Conservation (phyloP, 345 rosid genomes). For the Noccaea caerulescens region DNA sequence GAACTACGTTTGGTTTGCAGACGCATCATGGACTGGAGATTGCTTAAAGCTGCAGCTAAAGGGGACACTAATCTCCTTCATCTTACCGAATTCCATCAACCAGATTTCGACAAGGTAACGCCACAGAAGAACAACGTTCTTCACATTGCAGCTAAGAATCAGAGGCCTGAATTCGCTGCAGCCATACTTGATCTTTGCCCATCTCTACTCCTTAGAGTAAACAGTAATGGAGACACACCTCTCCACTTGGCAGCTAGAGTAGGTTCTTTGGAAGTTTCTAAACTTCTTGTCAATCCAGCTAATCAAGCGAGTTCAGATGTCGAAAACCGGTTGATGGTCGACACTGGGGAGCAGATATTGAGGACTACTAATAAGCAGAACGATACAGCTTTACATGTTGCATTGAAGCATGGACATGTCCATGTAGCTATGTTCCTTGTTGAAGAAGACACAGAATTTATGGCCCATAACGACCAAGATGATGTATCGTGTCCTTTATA, state of each 20-base stretch:
- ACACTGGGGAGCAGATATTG: conserved; percentile 14
- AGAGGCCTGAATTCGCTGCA: conserved; percentile 28
- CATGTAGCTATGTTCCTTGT: conserved; percentile 34
- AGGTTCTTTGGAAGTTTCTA: conserved; percentile 35
- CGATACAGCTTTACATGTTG: conserved; percentile 39
- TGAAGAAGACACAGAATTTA: conserved; percentile 29
- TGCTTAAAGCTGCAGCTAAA: conserved; percentile 33
- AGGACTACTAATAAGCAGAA: conserved; percentile 34
- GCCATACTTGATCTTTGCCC: conserved; percentile 35
- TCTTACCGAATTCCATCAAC: background rate
- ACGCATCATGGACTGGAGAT: conserved; percentile 33
- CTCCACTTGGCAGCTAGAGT: conserved; percentile 48
- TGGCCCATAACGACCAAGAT: conserved; percentile 6
- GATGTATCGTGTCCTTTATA: conserved; percentile 31
- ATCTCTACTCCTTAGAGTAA: conserved; percentile 35
- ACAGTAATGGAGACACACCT: conserved; percentile 49
- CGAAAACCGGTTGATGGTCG: conserved; percentile 7
- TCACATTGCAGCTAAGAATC: conserved; percentile 46
- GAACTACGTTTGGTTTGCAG: conserved; percentile 14
- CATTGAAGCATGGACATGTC: conserved; percentile 35
- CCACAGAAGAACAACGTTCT: conserved; percentile 46
- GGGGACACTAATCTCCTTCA: conserved; percentile 26
- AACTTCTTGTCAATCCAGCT: conserved; percentile 22
- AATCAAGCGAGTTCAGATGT: conserved; percentile 12
- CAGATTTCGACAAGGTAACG: conserved; percentile 32